Base-by-base conservation (phyloP, 331 rosid genomes). In the Malus hybrid region DNA sequence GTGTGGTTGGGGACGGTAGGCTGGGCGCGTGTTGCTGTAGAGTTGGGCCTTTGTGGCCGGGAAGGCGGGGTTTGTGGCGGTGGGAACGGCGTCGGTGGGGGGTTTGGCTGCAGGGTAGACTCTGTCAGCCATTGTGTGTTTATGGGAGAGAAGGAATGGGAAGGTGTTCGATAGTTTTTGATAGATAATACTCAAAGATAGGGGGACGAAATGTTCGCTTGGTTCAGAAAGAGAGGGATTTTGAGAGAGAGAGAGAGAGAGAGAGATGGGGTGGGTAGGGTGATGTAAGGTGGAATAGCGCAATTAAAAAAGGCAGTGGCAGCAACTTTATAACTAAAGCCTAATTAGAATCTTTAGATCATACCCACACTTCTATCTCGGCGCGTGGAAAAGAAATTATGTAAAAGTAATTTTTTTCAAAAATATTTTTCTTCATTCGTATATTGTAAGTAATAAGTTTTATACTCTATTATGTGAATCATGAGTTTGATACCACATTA, bases 1-100 rank as follows among this genome's bases (percentile, higher is more conserved):
- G 76, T 71, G 79, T 18, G 88, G 80, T 60, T 86, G 94, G 6
- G 94, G 93, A 26, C 94, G 96, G 88, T 89, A 91, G 66, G 96
- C 70, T 1, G 93, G 93, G 39, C 98, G 93, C 36, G 74, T 68
- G 75, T 87, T 86, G 58, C 89, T 87, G 68, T 89, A 84, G 73
- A 84, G 84, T 62, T 91, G 96, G 0, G 96, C 79, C 61, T 91
- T 89, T 14, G 90, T 79, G 19, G 93, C 79, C 0, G 97, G 98
- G 50, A 88, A 84, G 13, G 92, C 48, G 0, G 89, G 87, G 46
- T 81, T 87, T 13, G 60, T 71, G 14, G 79, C 80, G 30, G 65
- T 70, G 58, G 57, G 61, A 6, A 72, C 20, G 36, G 82, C 44
- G 44, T 57, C 74, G 42, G 79, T 26, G 63, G 83, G 28, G 74